Percentiles rank a stretch among this genome's conserved stretches.
Conservation (phyloP, 2,329 filamentous ascomycete genomes). For the Colletotrichum aenigma region DNA sequence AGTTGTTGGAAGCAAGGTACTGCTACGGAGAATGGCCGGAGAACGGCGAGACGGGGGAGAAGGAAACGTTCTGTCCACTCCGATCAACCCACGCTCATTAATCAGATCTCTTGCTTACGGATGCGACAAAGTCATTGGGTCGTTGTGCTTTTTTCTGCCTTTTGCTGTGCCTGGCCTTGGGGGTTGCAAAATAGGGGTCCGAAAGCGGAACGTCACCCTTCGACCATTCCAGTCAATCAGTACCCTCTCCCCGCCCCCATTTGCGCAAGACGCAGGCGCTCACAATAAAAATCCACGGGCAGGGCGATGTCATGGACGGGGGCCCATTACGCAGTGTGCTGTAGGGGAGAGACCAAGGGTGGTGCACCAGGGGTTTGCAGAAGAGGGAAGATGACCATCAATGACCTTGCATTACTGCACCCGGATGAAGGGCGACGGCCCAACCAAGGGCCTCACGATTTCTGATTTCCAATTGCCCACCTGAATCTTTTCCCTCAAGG, state of each 20-base stretch:
- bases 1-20: neutral
- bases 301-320: neutral
- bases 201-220: constrained; percentile 8
- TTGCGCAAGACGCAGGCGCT: neutral
- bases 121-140: neutral
- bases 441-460: neutral
- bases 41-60: neutral
- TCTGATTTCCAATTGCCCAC: neutral
- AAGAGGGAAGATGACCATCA: neutral
- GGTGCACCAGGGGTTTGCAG: neutral
- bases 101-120: constrained; percentile 10
- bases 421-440: neutral
- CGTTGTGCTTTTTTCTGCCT: neutral
- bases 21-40: neutral
- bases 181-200: constrained; percentile 2
- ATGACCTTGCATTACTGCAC: constrained; percentile 2
- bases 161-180: neutral
- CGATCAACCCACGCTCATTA: neutral
- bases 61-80: neutral
- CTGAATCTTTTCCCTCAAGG: neutral
- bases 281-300: neutral
- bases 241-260: neutral
- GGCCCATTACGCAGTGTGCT: neutral
- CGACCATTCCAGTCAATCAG: neutral
- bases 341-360: neutral